Conservation (phyloP, 164 flowering plant species). For the Berberis vulgaris region DNA sequence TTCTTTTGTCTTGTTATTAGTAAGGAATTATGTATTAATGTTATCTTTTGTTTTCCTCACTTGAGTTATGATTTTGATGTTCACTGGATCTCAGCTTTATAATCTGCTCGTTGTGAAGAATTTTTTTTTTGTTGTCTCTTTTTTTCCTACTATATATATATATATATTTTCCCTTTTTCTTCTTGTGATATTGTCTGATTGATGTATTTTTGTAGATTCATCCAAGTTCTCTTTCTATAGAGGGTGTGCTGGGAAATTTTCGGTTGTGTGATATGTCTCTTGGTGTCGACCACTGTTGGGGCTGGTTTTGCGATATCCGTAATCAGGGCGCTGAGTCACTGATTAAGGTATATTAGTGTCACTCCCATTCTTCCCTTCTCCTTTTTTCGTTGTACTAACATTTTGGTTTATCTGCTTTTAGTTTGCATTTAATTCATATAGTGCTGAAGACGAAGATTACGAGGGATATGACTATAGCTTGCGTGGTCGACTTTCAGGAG, state of each 20-base stretch:
- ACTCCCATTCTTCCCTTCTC: background rate
- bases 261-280: constrained; percentile 80
- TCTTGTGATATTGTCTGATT: background rate
- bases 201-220: constrained; percentile 48
- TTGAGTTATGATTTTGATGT: too few species aligned
- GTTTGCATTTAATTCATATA: constrained; percentile 85
- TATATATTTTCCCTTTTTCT: background rate
- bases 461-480: constrained; percentile 94
- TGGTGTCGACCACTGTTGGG: constrained; percentile 71
- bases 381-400: background rate
- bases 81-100: too few species aligned
- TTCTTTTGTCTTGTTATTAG: too few species aligned
- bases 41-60: too few species aligned
- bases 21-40: too few species aligned
- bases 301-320: constrained; percentile 94
- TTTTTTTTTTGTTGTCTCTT: too few species aligned
- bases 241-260: constrained; percentile 86
- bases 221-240: constrained; percentile 84
- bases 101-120: too few species aligned
- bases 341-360: constrained; percentile 51
- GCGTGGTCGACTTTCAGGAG: constrained; percentile 79
- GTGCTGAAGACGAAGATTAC: constrained; percentile 87
- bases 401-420: constrained; percentile 19
- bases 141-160: too few species aligned
- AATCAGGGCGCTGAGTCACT: constrained; percentile 87